Percentiles rank a stretch among this genome's conserved stretches.
These are phyloP conservation scores for Leccinum rimulosum DNA, from an alignment of 768 basidiomycete genomes.

Conservation along the genomic window DNA sequence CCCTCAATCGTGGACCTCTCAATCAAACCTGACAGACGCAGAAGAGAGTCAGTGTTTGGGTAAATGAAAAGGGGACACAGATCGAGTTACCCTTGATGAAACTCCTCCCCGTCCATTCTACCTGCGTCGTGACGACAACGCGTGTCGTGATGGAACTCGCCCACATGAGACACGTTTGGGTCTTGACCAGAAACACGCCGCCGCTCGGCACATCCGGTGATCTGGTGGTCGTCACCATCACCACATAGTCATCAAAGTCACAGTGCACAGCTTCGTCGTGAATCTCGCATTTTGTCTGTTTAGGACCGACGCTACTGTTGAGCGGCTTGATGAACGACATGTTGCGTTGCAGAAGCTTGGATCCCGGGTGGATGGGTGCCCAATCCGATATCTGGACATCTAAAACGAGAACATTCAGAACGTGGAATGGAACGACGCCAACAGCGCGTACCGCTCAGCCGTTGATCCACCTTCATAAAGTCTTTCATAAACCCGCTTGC, in stretches of 20 bases:
- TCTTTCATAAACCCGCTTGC: too few species aligned
- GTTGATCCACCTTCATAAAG: too few species aligned
- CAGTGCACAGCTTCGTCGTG: conserved; percentile 77
- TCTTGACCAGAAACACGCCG: conserved; percentile 90
- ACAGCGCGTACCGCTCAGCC: too few species aligned
- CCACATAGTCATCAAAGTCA: conserved; percentile 82
- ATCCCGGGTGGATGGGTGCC: conserved; percentile 62
- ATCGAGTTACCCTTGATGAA: conserved; percentile 80
- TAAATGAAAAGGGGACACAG: background rate
- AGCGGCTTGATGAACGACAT: conserved; percentile 98
- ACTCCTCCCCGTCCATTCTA: conserved; percentile 95
- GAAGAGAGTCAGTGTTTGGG: background rate
- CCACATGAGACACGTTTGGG: conserved; percentile 93
- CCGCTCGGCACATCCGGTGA: conserved; percentile 97
- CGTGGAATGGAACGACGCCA: too few species aligned
- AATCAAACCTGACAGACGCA: conserved; percentile 69
- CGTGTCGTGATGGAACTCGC: conserved; percentile 73
- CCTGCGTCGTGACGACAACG: conserved; percentile 84
- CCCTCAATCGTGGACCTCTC: conserved; percentile 90
- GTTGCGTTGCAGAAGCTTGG: conserved; percentile 75
- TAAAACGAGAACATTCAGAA: conserved; percentile 31
- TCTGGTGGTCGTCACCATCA: conserved; percentile 83
- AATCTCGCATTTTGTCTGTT: conserved; percentile 94
- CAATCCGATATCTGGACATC: conserved; percentile 97
- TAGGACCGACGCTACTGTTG: conserved; percentile 84